Conservation (phyloP, 345 rosid genomes). For the Aurinia saxatilis region DNA sequence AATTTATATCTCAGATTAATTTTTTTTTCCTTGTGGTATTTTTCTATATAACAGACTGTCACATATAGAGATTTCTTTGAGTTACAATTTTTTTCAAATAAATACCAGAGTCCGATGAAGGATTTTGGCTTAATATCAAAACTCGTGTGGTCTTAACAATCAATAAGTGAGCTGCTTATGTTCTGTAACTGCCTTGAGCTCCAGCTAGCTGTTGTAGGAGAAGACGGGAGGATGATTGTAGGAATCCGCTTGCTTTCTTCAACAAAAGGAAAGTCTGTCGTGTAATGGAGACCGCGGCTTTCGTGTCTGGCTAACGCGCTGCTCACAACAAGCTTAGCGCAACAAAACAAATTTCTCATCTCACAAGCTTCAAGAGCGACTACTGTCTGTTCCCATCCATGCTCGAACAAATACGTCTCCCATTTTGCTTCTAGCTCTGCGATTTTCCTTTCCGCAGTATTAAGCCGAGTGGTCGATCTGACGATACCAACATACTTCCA, state of each 20-base stretch:
- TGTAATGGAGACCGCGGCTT: slow-evolving; percentile 95
- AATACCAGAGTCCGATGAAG: not conserved
- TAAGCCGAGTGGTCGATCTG: slow-evolving; percentile 66
- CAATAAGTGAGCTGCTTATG: slow-evolving; percentile 17
- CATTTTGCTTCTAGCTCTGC: slow-evolving; percentile 59
- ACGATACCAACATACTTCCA: slow-evolving; percentile 91
- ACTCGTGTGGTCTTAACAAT: slow-evolving; percentile 5
- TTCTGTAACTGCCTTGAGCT: slow-evolving; percentile 75
- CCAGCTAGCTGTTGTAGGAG: slow-evolving; percentile 58
- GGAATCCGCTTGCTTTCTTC: slow-evolving; percentile 92
- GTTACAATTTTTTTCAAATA: not conserved
- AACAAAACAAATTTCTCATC: slow-evolving; percentile 90
- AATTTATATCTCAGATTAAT: not conserved
- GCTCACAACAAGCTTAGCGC: slow-evolving; percentile 88
- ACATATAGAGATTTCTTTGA: not conserved
- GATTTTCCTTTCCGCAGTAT: slow-evolving; percentile 50
- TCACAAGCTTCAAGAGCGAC: slow-evolving; percentile 87
- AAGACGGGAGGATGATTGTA: slow-evolving; percentile 67
- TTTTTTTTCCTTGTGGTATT: not conserved
- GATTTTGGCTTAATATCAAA: not conserved
- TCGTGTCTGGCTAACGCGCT: slow-evolving; percentile 90
- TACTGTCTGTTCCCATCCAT: slow-evolving; percentile 81
- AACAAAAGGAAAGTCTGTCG: slow-evolving; percentile 66
- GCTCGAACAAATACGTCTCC: slow-evolving; percentile 74
- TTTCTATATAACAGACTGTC: not conserved